Evolutionary conservation across 768 basidiomycete genomes (phyloP).

Genomic region (Suillus clintonianus): DNA sequence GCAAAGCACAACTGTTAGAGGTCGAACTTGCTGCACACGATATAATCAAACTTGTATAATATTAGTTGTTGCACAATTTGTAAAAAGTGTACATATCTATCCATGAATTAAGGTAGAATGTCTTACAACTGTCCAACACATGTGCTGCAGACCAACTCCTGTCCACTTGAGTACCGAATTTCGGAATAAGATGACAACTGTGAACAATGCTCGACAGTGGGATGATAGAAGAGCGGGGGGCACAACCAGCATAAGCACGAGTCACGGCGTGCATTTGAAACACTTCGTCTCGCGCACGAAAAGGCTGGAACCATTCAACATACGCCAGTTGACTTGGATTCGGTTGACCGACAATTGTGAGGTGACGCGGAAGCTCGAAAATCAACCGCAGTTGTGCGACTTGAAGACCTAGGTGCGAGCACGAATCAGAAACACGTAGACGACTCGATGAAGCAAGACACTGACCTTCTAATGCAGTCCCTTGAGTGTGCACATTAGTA

Average conservation of each 20-base stretch:
- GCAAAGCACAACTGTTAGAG: too few species aligned
- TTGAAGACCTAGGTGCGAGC: slow-evolving; percentile 2
- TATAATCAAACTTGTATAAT: too few species aligned
- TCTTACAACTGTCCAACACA: neutral
- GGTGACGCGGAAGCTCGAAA: slow-evolving; percentile 10
- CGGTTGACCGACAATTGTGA: slow-evolving; percentile 5
- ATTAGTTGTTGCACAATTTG: neutral
- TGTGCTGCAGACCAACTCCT: neutral
- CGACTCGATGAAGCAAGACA: too few species aligned
- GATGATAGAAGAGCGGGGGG: neutral
- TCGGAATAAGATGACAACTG: neutral
- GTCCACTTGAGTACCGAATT: neutral
- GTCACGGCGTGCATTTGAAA: neutral
- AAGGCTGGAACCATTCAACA: slow-evolving; percentile 22
- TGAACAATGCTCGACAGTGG: neutral
- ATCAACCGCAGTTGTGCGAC: slow-evolving; percentile 12
- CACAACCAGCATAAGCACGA: neutral
- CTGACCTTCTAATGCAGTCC: neutral
- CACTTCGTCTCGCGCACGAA: neutral
- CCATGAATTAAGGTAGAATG: neutral
- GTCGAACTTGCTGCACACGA: too few species aligned
- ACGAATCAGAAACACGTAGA: neutral
- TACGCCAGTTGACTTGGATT: slow-evolving; percentile 23
- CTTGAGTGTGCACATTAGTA: neutral
- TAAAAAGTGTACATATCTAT: neutral